Base-by-base conservation (phyloP, 768 basidiomycete species). In the Collybia sordida region DNA sequence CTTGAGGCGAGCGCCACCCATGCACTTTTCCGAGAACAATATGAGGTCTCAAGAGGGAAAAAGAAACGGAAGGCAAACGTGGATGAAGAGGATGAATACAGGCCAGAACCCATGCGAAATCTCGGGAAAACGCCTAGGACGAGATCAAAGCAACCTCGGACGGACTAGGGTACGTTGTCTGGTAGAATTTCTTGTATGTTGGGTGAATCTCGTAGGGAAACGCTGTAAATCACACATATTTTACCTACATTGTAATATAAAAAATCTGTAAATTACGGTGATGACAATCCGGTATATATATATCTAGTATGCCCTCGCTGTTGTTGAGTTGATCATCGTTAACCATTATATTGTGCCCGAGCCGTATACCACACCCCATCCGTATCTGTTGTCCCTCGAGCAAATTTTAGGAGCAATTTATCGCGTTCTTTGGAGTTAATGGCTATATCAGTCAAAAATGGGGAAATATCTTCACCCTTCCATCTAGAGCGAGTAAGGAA, bases 351-450 rank as follows among this genome's bases (percentile, higher is more conserved):
- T 59, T 81, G 81, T 24, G 76, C 79, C 54, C 88, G 72, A 1
- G 88, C 78, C 1, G 86, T 89, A 65, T 93, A 96, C 79, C 82
- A 89, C 28, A 81, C 64, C 0, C 86, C 87, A 9, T 80, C 74
- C 0, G 74, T 60, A 45, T 89, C 86, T 45, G 86, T 90, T 37
- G 85, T 78, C 2, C 89, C 81, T 40, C 95, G 75, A 28, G 90
- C 90, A 60, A 88, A 90, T 70, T 93, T 98, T 37, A 92, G 79
- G 34, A 97, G 70, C 54, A 96, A 63, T 64, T 86, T 93, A 63
- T 98, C 95, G 35, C 90, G 77, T 61, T 92, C 92, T 66, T 97
- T 96, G 6, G 73, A 70, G 61, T 91, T 85, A n/a, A 93, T 74
- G 0, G 86, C 86, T 48, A 97, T 83, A 54, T 93, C 93, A 5